Evolutionary conservation across 2,329 filamentous ascomycete genomes (phyloP).

Genomic region (Hypoxylon sp.): DNA sequence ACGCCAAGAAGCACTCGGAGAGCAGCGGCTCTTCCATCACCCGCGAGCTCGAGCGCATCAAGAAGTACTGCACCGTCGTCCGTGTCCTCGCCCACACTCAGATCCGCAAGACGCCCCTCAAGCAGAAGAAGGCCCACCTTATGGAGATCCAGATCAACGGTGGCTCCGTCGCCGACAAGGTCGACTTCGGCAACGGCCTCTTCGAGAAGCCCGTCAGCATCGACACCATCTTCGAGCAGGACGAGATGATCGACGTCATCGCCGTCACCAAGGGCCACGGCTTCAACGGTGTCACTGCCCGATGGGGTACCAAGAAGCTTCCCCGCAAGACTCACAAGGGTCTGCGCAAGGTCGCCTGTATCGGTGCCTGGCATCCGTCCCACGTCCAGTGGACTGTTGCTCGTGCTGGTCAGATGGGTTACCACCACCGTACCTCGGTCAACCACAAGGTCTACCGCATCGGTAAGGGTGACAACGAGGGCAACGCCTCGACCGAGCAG

Average conservation of each 20-base stretch:
- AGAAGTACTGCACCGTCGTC: slow-evolving; percentile 99
- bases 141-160: slow-evolving; percentile 99
- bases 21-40: slow-evolving; percentile 87
- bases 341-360: slow-evolving; percentile 99
- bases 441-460: slow-evolving; percentile 99
- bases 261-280: slow-evolving; percentile 99
- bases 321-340: slow-evolving; percentile 99
- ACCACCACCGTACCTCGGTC: slow-evolving; percentile 99
- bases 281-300: slow-evolving; percentile 94
- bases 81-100: slow-evolving; percentile 99
- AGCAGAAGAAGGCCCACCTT: slow-evolving; percentile 99
- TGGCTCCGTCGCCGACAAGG: slow-evolving; percentile 94
- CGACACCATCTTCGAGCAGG: slow-evolving; percentile 95
- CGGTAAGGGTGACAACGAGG: slow-evolving; percentile 88
- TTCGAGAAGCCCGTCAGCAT: slow-evolving; percentile 99
- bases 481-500: slow-evolving; percentile 92
- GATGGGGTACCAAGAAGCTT: slow-evolving; percentile 99
- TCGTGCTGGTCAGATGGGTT: slow-evolving; percentile 99
- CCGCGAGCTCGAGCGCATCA: slow-evolving; percentile 99
- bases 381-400: slow-evolving; percentile 99
- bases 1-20: slow-evolving; percentile 99
- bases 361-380: slow-evolving; percentile 99
- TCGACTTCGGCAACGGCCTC: slow-evolving; percentile 90
- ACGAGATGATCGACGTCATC: slow-evolving; percentile 99
- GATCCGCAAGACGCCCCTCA: slow-evolving; percentile 98